Percentiles rank a stretch among this genome's conserved stretches.
phyloP scores from a whole-genome alignment of 352 stramenopile genomes.

The Elongisporangium senticosum region DNA sequence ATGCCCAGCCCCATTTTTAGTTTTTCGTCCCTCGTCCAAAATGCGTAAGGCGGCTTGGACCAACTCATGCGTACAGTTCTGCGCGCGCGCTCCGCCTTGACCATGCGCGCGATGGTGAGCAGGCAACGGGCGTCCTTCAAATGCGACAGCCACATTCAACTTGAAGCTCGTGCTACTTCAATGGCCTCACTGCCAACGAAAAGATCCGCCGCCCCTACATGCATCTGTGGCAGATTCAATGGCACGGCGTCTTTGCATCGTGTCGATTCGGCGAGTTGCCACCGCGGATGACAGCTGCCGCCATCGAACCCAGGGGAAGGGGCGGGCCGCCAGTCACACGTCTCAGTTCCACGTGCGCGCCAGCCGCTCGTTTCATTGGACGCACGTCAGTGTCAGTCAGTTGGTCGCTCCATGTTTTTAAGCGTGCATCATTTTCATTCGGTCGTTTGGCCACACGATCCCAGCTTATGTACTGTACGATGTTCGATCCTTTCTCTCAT shows the following conservation, averaged over 20 bases:
- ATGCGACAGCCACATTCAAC: neutral
- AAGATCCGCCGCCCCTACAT: neutral
- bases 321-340: neutral
- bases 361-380: neutral
- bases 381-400: neutral
- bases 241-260: neutral
- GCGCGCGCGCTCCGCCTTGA: neutral
- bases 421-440: neutral
- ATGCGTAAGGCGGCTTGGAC: neutral
- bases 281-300: neutral
- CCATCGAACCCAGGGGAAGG: constrained; percentile 1
- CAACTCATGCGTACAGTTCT: neutral
- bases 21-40: neutral
- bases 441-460: constrained; percentile 1
- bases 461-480: neutral
- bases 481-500: neutral
- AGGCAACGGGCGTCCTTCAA: neutral
- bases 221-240: neutral
- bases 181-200: neutral
- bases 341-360: neutral
- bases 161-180: neutral
- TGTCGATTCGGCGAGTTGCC: neutral
- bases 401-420: neutral
- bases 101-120: neutral
- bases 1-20: neutral